Evolutionary conservation across 1,284 basidiomycete species (phyloP), one percentile per base, ranked within the genome.

Genomic region (Vanrija sp.): DNA sequence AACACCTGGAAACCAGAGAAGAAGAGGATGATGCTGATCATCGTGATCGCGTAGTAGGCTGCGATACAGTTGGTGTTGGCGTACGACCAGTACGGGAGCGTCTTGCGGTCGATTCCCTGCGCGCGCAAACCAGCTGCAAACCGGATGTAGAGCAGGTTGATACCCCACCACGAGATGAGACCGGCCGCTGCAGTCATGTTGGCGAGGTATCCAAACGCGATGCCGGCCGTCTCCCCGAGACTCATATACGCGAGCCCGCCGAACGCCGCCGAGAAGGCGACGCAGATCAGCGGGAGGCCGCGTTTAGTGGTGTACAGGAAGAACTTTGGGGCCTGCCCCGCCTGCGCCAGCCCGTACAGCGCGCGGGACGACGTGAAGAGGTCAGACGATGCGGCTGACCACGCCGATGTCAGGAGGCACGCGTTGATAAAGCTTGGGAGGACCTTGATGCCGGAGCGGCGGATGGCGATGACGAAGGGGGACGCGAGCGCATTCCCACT

Each of bases 41-140:
- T 45, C 53, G 56, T 50, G 50, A 72, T 68, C 42, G 72, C 69
- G 47, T 69, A 66, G 51, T 59, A 68, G 43, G 71, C 72, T 12
- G 70, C 72, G 49, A 63, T 67, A 14, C 14, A 38, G 45, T 43
- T 14, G 4, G 19, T 87, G 69, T 89, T 83, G 18, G 86, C 47
- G 87, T 68, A 89, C 83, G 18, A 86, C 7, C 66, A 67, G 69
- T 81, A 92, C 0, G 90, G 90, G 8, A 95, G 79, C 2, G 75
- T 79, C 6, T 58, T 75, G 43, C 89, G 63, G 45, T 58, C 39
- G 46, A 67, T 63, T 19, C 86, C 86, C 67, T 94, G 91, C 2
- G 75, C 84, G 66, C 85, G 84, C 71, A 87, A 69, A 41, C 89
- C 91, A 6, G 77, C 69, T 67, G 88, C 79, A 79, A 94, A 93